Percentiles rank a stretch among this genome's conserved stretches.
These are phyloP conservation scores for Botrytis pseudocinerea DNA, from an alignment of 2,329 filamentous ascomycete genomes.

Conservation along the genomic window DNA sequence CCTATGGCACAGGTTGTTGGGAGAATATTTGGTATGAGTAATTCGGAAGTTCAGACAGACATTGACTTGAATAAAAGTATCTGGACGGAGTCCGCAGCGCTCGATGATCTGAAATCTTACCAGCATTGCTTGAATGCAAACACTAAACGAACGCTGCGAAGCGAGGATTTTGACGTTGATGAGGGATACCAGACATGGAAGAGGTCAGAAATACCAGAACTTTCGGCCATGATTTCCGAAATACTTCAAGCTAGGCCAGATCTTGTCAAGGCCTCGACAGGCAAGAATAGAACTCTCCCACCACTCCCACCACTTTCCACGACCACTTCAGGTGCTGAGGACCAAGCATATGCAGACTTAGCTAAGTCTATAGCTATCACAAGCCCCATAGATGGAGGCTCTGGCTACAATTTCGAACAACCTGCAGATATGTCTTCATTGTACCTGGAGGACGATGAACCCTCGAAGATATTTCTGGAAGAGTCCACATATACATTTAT, in stretches of 20 bases:
- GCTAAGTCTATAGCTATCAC: constrained; percentile 49
- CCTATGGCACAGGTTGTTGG: constrained; percentile 84
- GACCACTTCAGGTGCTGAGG: constrained; percentile 28
- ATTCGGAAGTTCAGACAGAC: constrained; percentile 80
- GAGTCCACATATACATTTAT: constrained; percentile 83
- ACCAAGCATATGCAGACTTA: constrained; percentile 54
- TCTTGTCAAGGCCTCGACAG: constrained; percentile 61
- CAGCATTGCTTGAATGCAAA: constrained; percentile 84
- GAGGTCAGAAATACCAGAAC: constrained; percentile 79
- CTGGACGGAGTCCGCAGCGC: constrained; percentile 90
- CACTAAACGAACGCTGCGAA: constrained; percentile 71
- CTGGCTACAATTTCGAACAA: constrained; percentile 45
- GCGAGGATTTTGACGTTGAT: constrained; percentile 85
- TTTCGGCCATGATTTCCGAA: constrained; percentile 91
- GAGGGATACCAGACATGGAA: constrained; percentile 90
- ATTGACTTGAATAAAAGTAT: constrained; percentile 76
- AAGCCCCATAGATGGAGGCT: constrained; percentile 45
- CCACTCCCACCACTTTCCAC: constrained; percentile 49
- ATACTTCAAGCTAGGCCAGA: constrained; percentile 85
- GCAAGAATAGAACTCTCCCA: constrained; percentile 59
- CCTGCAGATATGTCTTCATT: constrained; percentile 40
- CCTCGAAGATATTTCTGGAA: constrained; percentile 46
- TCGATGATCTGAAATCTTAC: constrained; percentile 91
- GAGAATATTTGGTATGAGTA: constrained; percentile 78
- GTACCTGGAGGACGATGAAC: constrained; percentile 37